Evolutionary conservation across 2,329 filamentous ascomycete genomes (phyloP).

Genomic region (Penicillium sp.): DNA sequence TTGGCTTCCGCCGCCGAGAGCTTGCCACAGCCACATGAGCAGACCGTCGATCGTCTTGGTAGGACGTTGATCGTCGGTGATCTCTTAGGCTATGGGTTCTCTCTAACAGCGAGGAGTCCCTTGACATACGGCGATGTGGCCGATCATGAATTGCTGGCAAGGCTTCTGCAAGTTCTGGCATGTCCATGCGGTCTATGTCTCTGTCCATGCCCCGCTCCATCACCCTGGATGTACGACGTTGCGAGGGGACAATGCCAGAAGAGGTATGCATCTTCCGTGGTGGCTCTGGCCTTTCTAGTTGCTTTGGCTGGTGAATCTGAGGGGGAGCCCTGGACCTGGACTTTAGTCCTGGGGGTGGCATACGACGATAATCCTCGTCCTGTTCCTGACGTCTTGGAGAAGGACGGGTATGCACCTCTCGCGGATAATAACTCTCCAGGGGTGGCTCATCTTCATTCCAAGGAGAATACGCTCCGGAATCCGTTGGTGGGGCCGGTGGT

Average conservation of each 20-base stretch:
- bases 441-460: constrained; percentile 28
- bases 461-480: constrained; percentile 32
- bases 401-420: constrained; percentile 31
- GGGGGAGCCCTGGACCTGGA: constrained; percentile 29
- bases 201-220: constrained; percentile 16
- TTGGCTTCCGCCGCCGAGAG: constrained; percentile 34
- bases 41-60: constrained; percentile 34
- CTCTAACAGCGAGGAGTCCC: constrained; percentile 34
- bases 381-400: constrained; percentile 32
- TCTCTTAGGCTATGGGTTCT: constrained; percentile 35
- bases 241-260: constrained; percentile 23
- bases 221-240: constrained; percentile 32
- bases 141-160: constrained; percentile 37
- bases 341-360: constrained; percentile 41
- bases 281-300: constrained; percentile 30
- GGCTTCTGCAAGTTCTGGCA: constrained; percentile 34
- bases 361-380: constrained; percentile 45
- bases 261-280: constrained; percentile 14
- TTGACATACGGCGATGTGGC: constrained; percentile 31
- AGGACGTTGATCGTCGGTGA: constrained; percentile 29
- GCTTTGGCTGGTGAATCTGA: constrained; percentile 39
- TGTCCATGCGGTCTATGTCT: constrained; percentile 22
- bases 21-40: constrained; percentile 36
- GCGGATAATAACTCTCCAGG: constrained; percentile 30
- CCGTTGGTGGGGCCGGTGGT: constrained; percentile 33